Evolutionary conservation across 2,329 filamentous ascomycete species (phyloP).

Genomic region (Dothideomycetes sp.): DNA sequence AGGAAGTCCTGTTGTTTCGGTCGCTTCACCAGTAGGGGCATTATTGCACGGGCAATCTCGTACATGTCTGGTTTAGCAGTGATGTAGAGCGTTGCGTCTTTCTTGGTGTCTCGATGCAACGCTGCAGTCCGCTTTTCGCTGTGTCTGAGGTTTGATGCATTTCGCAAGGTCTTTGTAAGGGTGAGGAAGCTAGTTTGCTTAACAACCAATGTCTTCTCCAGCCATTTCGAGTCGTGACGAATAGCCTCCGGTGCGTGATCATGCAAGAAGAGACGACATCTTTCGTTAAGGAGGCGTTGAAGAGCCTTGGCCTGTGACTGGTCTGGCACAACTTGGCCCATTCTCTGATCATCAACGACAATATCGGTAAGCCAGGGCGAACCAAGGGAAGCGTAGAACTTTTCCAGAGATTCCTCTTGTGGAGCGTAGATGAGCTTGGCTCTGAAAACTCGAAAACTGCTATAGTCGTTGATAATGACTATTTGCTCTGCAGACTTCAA

Average conservation of each 20-base stretch:
- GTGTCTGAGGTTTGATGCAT: constrained; percentile 43
- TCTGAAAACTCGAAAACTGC: constrained; percentile 81
- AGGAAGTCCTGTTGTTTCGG: constrained; percentile 83
- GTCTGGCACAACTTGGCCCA: constrained; percentile 56
- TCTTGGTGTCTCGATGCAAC: constrained; percentile 42
- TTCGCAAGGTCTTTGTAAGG: constrained; percentile 62
- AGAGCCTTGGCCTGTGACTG: constrained; percentile 59
- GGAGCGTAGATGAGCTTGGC: constrained; percentile 74
- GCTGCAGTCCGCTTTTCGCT: constrained; percentile 67
- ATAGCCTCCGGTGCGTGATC: constrained; percentile 70
- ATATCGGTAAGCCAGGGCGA: constrained; percentile 64
- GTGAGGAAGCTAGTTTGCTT: constrained; percentile 68
- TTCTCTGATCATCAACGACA: constrained; percentile 65
- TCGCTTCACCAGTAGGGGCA: constrained; percentile 65
- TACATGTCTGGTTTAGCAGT: constrained; percentile 72
- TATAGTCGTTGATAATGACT: constrained; percentile 77
- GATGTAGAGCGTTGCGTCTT: constrained; percentile 62
- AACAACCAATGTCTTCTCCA: constrained; percentile 74
- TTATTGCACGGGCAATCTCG: constrained; percentile 81
- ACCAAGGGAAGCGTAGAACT: constrained; percentile 74
- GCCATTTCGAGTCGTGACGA: constrained; percentile 78
- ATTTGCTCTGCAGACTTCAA: constrained; percentile 62
- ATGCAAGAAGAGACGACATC: constrained; percentile 81
- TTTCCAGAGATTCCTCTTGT: constrained; percentile 76
- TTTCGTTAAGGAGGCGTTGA: constrained; percentile 73